phyloP scores from a whole-genome alignment of 495 filamentous ascomycete species.

The Aspergillus steynii region DNA sequence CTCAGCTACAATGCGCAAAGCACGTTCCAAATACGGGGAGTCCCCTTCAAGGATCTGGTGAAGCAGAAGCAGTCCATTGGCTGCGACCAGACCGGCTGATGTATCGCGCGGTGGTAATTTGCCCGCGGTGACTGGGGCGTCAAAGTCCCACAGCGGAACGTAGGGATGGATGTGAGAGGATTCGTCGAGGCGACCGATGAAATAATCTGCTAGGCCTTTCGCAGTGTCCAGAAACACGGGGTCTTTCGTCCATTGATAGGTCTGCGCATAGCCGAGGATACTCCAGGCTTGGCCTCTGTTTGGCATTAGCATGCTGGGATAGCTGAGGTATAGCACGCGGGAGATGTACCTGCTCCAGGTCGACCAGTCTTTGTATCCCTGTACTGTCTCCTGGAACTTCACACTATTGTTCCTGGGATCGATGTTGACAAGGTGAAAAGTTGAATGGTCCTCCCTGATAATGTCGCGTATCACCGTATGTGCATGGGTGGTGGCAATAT shows the following conservation, averaged over 20 bases:
- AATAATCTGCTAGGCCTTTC: conserved; percentile 33
- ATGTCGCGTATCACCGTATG: conserved; percentile 26
- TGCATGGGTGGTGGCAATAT: conserved; percentile 42
- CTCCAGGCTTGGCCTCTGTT: conserved; percentile 49
- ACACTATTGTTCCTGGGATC: conserved; percentile 30
- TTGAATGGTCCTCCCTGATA: conserved; percentile 32
- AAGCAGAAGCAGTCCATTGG: conserved; percentile 41
- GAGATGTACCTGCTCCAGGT: conserved; percentile 30
- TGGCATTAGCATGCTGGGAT: neutral
- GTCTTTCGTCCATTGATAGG: conserved; percentile 44
- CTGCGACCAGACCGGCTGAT: conserved; percentile 39
- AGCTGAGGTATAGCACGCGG: too few relatives aligned
- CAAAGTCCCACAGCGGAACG: conserved; percentile 39
- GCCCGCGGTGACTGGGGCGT: conserved; percentile 32
- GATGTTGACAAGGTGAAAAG: conserved; percentile 45
- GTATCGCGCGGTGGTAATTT: conserved; percentile 30
- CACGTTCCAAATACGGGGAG: conserved; percentile 28
- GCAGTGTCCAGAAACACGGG: conserved; percentile 36
- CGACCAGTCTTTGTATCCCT: conserved; percentile 41
- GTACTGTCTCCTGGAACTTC: conserved; percentile 35
- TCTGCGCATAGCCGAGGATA: conserved; percentile 46
- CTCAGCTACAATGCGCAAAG: conserved; percentile 35
- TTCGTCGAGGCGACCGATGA: conserved; percentile 30
- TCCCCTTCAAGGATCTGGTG: conserved; percentile 23
- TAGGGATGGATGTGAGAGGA: conserved; percentile 20